Evolutionary conservation across 345 rosid species (phyloP), one percentile per base, ranked within the genome.

Genomic region (Gynandropsis gynandra): DNA sequence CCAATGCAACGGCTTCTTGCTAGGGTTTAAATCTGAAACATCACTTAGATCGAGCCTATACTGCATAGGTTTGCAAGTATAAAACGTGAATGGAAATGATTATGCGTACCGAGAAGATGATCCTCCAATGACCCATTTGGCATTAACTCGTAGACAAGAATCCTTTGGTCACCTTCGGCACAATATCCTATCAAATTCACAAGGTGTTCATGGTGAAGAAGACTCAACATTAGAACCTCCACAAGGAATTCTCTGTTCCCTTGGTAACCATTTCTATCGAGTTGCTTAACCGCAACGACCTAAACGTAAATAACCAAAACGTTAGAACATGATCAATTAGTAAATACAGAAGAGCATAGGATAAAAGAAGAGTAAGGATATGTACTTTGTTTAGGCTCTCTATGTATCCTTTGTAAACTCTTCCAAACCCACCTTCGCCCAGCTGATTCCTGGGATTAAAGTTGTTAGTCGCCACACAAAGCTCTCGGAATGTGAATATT

Each of bases 401-500:
- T 16, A 84, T 39, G 1, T 59, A 42, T 2, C 89, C 98, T 68
- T 73, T 84, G 68, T 87, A 90, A 13, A 87, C 96, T 77, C 87
- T 90, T 19, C 98, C 98, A 42, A 87, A 90, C 14, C 98, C 98
- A 1, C 98, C 98, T 79, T 90, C 96, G 4, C 98, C 98, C 1
- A 90, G 72, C 42, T 75, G 74, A 67, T 74, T 66, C 0, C 76
- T 79, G 1, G 72, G 81, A 58, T 69, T 59, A 73, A 90, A 90
- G 70, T 80, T 82, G 6, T 70, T 55, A 14, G 98, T 87, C 14
- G 95, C 95, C 0, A 19, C 62, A 32, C 69, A 70, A 6, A 90
- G 74, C 54, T 90, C 95, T 5, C 72, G 56, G 65, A 68, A 87
- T 24, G 85, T 63, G 52, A 84, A 79, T 52, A 75, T 71, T 14